Base-by-base conservation (phyloP, 352 stramenopile species). In the Pythium folliculosum region DNA sequence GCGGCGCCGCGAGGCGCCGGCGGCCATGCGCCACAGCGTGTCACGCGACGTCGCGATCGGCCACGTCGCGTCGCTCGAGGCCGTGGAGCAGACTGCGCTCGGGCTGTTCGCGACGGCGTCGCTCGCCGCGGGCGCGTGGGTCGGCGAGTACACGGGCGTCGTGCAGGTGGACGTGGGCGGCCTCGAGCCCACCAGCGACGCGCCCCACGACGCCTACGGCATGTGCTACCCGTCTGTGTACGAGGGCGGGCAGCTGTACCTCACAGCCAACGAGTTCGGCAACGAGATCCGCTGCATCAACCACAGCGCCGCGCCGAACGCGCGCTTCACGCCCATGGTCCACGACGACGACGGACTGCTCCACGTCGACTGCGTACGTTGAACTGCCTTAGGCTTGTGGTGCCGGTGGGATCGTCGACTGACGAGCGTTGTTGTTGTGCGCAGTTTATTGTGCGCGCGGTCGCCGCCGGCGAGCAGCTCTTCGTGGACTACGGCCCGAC, bases 211-310 rank as follows among this genome's bases (percentile, higher is more conserved):
- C 62, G 69, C 80, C 57, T 94, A 91, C 63, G 85, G 80, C 30
- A 78, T 92, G 47, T 82, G 73, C 60, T 93, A 91, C 48, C 85
- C 83, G 60, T 91, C 80, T 19, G 73, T 89, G 52, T 93, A 82
- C 45, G 78, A 91, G 64, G 66, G 60, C 13, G 82, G 85, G 12
- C 72, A 91, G 50, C 49, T 94, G 66, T 90, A 89, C 64, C 71
- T 92, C 43, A 90, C 78, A 52, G 80, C 85, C 0, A 75, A 67
- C 35, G 82, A 91, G 62, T 90, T 88, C 56, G 83, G 84, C 71
- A 94, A 94, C 69, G 67, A 75, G 54, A 90, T 90, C 27, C 86
- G 83, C 30, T 92, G 85, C 64, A 88, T 92, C 56, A 92, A 94
- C 62, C 85, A 93, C 70, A 91, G 81, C 69, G 75, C 53, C 21